phyloP scores from a whole-genome alignment of 1,139 yeast genomes.

The Kazachstania sp. region DNA sequence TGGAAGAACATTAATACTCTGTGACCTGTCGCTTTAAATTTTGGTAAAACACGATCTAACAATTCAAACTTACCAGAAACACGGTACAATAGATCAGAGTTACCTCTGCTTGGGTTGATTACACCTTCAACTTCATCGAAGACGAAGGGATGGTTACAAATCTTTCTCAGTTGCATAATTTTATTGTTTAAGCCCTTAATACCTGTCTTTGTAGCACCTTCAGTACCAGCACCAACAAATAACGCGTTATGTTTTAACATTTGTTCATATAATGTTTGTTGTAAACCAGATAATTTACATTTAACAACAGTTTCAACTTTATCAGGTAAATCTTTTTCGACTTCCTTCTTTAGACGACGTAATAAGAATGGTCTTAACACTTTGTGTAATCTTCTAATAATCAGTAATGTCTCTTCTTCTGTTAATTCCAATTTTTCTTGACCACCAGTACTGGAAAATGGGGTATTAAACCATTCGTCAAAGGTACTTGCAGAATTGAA shows the following conservation, averaged over 20 bases:
- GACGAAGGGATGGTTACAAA: conserved; percentile 95
- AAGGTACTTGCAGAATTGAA: conserved; percentile 95
- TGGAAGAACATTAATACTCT: conserved; percentile 92
- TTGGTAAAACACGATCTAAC: conserved; percentile 79
- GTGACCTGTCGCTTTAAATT: conserved; percentile 78
- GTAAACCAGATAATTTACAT: conserved; percentile 79
- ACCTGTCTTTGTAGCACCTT: conserved; percentile 62
- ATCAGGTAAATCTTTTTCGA: conserved; percentile 88
- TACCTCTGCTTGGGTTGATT: conserved; percentile 48
- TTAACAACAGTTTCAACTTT: conserved; percentile 86
- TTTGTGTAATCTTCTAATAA: conserved; percentile 86
- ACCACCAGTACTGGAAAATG: conserved; percentile 92
- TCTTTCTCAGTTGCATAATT: conserved; percentile 91
- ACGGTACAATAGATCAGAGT: conserved; percentile 74
- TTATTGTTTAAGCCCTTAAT: conserved; percentile 88
- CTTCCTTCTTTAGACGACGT: conserved; percentile 90
- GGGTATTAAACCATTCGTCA: conserved; percentile 98
- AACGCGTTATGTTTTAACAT: conserved; percentile 81
- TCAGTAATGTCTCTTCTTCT: conserved; percentile 88
- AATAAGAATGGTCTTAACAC: conserved; percentile 85
- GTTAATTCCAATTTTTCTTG: conserved; percentile 89
- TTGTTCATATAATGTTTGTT: conserved; percentile 73
- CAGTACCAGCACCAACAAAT: conserved; percentile 62
- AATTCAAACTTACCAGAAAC: conserved; percentile 88
- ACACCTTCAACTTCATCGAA: conserved; percentile 85